phyloP scores from a whole-genome alignment of 768 basidiomycete genomes.

The Suillus fuscotomentosus region DNA sequence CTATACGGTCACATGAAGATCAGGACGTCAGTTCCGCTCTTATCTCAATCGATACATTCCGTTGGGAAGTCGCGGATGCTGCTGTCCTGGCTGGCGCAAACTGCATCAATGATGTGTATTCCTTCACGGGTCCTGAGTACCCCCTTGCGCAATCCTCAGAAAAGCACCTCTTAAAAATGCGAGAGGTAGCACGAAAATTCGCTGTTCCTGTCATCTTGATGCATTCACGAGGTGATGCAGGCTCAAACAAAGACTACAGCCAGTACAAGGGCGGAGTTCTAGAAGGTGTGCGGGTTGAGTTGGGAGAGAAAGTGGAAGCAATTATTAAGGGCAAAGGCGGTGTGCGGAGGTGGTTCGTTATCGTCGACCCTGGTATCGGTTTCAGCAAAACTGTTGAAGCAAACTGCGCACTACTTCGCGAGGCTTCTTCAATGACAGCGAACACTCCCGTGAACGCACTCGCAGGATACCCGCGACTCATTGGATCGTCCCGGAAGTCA shows the following conservation, averaged over 20 bases:
- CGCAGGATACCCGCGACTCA: slow-evolving; percentile 60
- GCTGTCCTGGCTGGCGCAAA: slow-evolving; percentile 83
- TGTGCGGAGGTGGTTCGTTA: slow-evolving; percentile 82
- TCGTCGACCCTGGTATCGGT: slow-evolving; percentile 91
- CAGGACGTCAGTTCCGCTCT: slow-evolving; percentile 13
- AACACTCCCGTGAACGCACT: slow-evolving; percentile 47
- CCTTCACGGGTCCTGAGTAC: slow-evolving; percentile 66
- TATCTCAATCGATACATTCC: slow-evolving; percentile 41
- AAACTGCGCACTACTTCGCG: slow-evolving; percentile 67
- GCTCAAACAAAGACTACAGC: slow-evolving; percentile 65
- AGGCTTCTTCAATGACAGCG: slow-evolving; percentile 45
- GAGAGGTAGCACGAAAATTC: slow-evolving; percentile 55
- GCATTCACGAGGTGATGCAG: slow-evolving; percentile 90
- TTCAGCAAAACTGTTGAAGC: slow-evolving; percentile 85
- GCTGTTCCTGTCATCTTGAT: slow-evolving; percentile 86
- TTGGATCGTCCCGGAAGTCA: slow-evolving; percentile 83
- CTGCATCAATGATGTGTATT: slow-evolving; percentile 92
- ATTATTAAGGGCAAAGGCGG: slow-evolving; percentile 70
- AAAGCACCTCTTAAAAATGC: slow-evolving; percentile 58
- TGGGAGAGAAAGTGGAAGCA: slow-evolving; percentile 62
- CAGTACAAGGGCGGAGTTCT: slow-evolving; percentile 52
- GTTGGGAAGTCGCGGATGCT: slow-evolving; percentile 72
- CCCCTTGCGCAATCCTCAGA: slow-evolving; percentile 32
- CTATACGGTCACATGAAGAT: slow-evolving; percentile 43
- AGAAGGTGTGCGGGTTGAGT: slow-evolving; percentile 66